A percentile compares a stretch with the other conserved stretches of the same genome.
Evolutionary conservation across 495 filamentous ascomycete genomes (phyloP).

Genomic region (Pseudevernia furfuracea): DNA sequence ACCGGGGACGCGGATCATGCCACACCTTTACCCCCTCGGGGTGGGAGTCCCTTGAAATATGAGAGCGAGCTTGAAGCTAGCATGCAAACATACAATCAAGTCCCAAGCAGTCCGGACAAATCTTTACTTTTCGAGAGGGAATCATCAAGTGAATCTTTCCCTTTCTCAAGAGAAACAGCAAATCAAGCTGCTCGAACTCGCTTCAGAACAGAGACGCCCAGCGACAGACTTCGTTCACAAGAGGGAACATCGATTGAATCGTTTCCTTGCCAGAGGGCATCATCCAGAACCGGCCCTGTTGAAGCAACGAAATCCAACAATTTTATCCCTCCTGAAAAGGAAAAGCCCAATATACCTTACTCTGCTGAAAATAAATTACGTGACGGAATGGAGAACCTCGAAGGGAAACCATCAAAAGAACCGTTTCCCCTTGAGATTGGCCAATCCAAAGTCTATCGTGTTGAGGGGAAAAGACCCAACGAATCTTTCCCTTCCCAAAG

Average conservation of each 20-base stretch:
- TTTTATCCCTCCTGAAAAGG: neutral
- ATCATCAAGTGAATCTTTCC: neutral
- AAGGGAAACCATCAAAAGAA: neutral
- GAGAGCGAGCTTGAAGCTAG: neutral
- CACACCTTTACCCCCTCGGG: neutral
- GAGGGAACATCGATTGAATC: neutral
- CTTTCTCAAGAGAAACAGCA: neutral
- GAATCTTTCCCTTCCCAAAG: neutral
- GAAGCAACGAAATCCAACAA: neutral
- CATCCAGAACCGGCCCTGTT: neutral
- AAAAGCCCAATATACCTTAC: neutral
- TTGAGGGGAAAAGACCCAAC: neutral
- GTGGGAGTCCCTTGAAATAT: neutral
- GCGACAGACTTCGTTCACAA: neutral
- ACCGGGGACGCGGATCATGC: conserved; percentile 1
- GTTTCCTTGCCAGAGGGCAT: neutral
- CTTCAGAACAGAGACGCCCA: neutral
- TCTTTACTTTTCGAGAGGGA: neutral
- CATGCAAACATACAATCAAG: neutral
- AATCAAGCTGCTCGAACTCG: neutral
- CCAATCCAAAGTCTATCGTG: neutral
- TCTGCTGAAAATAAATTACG: neutral
- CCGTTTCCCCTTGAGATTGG: neutral
- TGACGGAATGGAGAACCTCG: neutral
- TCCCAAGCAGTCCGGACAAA: neutral